phyloP scores from a whole-genome alignment of 2,329 filamentous ascomycete species.

The Arthrobotrys iridis region DNA sequence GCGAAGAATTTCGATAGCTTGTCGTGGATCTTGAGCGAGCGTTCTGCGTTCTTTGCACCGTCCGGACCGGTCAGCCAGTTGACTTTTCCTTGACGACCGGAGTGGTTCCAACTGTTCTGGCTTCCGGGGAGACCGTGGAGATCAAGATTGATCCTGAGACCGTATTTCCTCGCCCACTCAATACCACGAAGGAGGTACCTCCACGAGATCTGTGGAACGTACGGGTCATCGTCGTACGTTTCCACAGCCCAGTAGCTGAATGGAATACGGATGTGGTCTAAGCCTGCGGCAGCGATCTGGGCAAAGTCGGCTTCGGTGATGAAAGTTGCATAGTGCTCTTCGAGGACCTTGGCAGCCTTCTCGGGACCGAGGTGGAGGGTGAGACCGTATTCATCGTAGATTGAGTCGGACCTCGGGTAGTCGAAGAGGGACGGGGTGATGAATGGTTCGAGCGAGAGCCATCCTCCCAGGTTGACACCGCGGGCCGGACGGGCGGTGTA shows the following conservation, averaged over 20 bases:
- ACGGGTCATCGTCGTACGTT: conserved; percentile 86
- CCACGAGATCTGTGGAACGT: conserved; percentile 87
- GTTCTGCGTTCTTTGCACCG: conserved; percentile 63
- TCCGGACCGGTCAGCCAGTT: conserved; percentile 89
- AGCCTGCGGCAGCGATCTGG: conserved; percentile 83
- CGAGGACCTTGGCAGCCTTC: conserved; percentile 74
- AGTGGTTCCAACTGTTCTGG: conserved; percentile 98
- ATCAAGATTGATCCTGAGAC: conserved; percentile 90
- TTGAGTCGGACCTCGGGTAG: conserved; percentile 67
- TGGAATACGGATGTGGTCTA: conserved; percentile 94
- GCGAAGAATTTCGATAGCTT: conserved; percentile 93
- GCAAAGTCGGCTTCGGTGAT: conserved; percentile 84
- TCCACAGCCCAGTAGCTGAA: conserved; percentile 95
- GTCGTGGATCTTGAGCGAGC: conserved; percentile 83
- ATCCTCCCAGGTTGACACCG: conserved; percentile 92
- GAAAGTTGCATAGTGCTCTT: conserved; percentile 90
- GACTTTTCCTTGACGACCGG: conserved; percentile 80
- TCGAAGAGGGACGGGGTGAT: conserved; percentile 90
- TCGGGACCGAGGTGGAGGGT: conserved; percentile 74
- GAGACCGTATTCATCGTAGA: conserved; percentile 93
- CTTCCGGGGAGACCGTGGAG: conserved; percentile 88
- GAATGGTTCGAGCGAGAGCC: conserved; percentile 92
- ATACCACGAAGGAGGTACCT: conserved; percentile 91
- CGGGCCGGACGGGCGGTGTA: conserved; percentile 83
- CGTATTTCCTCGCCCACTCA: conserved; percentile 92